Evolutionary conservation across 2,329 filamentous ascomycete species (phyloP).

Genomic region (Achaetomium macrosporum): DNA sequence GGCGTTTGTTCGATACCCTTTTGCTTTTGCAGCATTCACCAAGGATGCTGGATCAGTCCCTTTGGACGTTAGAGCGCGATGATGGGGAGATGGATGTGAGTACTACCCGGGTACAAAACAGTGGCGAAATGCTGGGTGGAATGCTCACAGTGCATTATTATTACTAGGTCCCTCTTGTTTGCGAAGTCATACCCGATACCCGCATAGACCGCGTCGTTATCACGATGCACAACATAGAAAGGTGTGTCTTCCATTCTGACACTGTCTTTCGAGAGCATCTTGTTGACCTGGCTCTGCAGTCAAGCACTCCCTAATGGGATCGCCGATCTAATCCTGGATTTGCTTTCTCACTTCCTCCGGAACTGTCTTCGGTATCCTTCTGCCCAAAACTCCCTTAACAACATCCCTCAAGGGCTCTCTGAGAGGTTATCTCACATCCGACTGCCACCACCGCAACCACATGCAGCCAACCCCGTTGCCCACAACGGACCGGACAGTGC

Average conservation of each 20-base stretch:
- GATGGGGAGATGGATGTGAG: conserved; percentile 61
- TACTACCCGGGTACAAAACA: conserved; percentile 5
- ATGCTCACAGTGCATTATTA: neutral
- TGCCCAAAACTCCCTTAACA: conserved; percentile 20
- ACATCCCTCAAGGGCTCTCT: conserved; percentile 21
- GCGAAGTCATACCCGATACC: conserved; percentile 61
- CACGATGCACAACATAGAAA: conserved; percentile 59
- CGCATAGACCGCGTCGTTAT: conserved; percentile 49
- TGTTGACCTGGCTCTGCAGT: conserved; percentile 15
- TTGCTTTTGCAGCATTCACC: conserved; percentile 68
- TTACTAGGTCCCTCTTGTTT: conserved; percentile 60
- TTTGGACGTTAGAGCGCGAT: conserved; percentile 55
- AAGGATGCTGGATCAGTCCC: conserved; percentile 46
- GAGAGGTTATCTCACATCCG: neutral
- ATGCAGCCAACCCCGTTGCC: too few relatives aligned
- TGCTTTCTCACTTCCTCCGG: conserved; percentile 28
- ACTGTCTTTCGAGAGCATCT: neutral
- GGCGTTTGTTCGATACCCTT: conserved; percentile 68
- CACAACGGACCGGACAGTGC: neutral
- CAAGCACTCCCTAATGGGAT: conserved; percentile 22
- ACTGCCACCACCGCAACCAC: neutral
- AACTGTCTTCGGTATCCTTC: conserved; percentile 28
- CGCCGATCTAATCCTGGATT: conserved; percentile 23
- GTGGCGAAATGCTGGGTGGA: neutral
- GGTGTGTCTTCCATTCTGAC: conserved; percentile 28